Base-by-base conservation (phyloP, 139 green algal species). In the Pseudopediastrum boryanum region DNA sequence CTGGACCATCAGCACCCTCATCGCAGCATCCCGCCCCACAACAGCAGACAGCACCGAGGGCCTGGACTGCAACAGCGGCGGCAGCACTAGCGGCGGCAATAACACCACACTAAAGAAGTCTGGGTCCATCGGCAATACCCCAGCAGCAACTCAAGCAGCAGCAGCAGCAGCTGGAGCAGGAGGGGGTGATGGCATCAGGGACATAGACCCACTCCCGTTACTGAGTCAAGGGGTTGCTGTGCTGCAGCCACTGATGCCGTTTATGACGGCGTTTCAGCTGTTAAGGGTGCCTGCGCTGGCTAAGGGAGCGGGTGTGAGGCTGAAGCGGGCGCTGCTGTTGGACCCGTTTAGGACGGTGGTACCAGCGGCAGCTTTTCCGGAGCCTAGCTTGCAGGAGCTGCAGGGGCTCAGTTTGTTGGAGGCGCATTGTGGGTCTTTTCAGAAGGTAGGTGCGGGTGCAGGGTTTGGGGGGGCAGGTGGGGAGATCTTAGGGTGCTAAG, bases 201-300 rank as follows among this genome's bases (percentile, higher is more conserved):
- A 43, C 65, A 63, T 64, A 4, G 74, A 81, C 46, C 74, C 74
- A 13, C 23, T 81, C 33, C 62, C 74, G 35, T 62, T 48, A 4
- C 63, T 81, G 74, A 27, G 62, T 9, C 66, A 67, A 63, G 74
- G 74, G 12, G 62, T 44, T 13, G 74, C 72, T 63, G 74, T 81
- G 74, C 35, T 81, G 33, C 74, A 72, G 41, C 74, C 74, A n/a
- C 74, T 81, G 61, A 81, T 81, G 74, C 74, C 74, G 0, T 81
- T 81, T 9, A 72, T 72, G 61, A 81, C 74, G 0, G 74, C 74
- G 3, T 81, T 81, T 38, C 74, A 81, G 48, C 62, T 81, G 74
- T 36, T 81, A 48, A 33, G 74, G 61, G 46, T 35, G 25, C 74
- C 74, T 2, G 35, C 66, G 13, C 72, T 63, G 3, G 74, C 62